Evolutionary conservation across 2,329 filamentous ascomycete species (phyloP), one percentile per base, ranked within the genome.

Genomic region (Trichoderma brevicompactum): DNA sequence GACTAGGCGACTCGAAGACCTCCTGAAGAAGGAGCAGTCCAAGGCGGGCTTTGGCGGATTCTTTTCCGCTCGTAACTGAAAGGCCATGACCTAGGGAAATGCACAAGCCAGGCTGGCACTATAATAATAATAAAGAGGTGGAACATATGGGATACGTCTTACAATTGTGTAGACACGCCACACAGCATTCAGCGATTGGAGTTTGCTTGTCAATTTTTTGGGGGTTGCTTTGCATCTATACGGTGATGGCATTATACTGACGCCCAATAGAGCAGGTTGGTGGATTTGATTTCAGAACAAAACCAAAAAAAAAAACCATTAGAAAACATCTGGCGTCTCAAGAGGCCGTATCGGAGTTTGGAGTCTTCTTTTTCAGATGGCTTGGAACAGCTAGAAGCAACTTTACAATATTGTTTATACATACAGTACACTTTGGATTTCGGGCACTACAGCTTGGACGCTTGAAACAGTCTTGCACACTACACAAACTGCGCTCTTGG

Each of bases 1-100:
- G 76, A 93, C 91, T 65, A 84, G 86, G 71, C 85, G 81, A 72
- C 82, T 95, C 58, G 89, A 93, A 74, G 83, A 82, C 64, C 81
- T 87, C 69, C 85, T 94, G 67, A 82, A 87, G 66, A 81, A 82
- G 65, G 88, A 91, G 78, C 85, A 85, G 71, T 81, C 87, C 69
- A 85, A 85, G 73, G 78, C 79, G 49, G 38, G 59, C 34, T 54
- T 60, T 43, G 61, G 49, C 8, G 65, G 62, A 36, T 55, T 65
- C 46, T 65, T 66, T 65, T 53, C 52, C 32, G 36, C 53, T 28
- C 44, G 44, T 7, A 44, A 44, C 46, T 50, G 32, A 49, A 63
- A 34, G 52, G 43, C 52, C 52, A 9, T 59, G 36, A 55, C 32
- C 23, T 36, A 23, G 28, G 28, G 15, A 34, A 9, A 7, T 38